Base-by-base conservation (phyloP, 2,329 filamentous ascomycete genomes). In the Remersonia thermophila region DNA sequence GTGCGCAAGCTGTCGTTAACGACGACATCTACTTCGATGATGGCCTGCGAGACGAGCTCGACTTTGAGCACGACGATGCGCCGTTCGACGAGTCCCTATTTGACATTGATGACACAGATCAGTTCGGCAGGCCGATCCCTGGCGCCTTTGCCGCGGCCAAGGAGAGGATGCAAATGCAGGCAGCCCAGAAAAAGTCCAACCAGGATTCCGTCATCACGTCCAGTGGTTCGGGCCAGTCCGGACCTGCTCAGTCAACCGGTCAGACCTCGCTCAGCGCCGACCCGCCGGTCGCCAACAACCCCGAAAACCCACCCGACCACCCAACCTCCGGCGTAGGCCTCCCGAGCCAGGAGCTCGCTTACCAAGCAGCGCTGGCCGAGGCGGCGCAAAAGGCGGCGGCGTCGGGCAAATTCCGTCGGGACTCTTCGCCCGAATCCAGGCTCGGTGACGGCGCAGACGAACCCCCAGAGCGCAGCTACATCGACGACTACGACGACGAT, bases 321-420 rank as follows among this genome's bases (percentile, higher is more conserved):
- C 18, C 38, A 40, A 7, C 20, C 39, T n/a, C 7, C 8, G 14
- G 30, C 23, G 18, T 30, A 3, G 32, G 17, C 49, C 29, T 57
- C 49, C 39, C 47, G 47, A 48, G 51, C 48, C 35, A 55, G 50
- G 18, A 59, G 63, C 38, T 52, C 1, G 75, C 76, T 29, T 89
- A 95, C 50, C 86, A 94, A 52, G 80, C 80, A 35, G 85, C 86
- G 1, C 66, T 96, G 4, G 85, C 84, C 2, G 79, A 82, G 32
- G 89, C 86, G 6, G 81, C 85, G 8, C 78, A 80, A 42, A 70
- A 80, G 52, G 85, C 86, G 5, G 80, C 77, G 15, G 75, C 75
- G 1, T 79, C 78, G 27, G 84, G 84, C 3, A 79, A 83, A 38
- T 89, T 93, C 47, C 65, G 73, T 12, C 70, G 83, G 11, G 68